Evolutionary conservation across 345 rosid species (phyloP).

Genomic region (Cochlearia excelsa): DNA sequence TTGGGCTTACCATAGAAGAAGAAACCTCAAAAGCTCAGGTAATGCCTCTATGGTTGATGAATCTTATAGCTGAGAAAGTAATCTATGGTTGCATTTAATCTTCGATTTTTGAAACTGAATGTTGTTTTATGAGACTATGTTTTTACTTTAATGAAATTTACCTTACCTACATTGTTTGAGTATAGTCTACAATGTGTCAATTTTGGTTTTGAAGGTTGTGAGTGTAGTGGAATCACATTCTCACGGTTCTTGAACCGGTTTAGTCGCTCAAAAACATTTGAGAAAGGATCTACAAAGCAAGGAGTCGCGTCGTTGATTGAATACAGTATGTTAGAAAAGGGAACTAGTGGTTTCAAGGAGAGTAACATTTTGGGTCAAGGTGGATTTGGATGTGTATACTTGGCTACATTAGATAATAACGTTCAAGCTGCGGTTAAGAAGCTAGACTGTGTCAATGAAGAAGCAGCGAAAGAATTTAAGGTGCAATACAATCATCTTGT

Average conservation of each 20-base stretch:
- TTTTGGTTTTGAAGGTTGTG: slow-evolving; percentile 47
- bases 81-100: background rate
- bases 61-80: slow-evolving; percentile 1
- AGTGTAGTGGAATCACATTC: slow-evolving; percentile 51
- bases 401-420: slow-evolving; percentile 59
- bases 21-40: slow-evolving; percentile 54
- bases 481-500: slow-evolving; percentile 33
- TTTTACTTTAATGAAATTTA: background rate
- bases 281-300: slow-evolving; percentile 36
- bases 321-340: slow-evolving; percentile 61
- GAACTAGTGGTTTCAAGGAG: slow-evolving; percentile 62
- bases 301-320: slow-evolving; percentile 56
- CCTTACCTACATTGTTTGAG: slow-evolving; percentile 10
- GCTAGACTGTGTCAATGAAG: slow-evolving; percentile 60
- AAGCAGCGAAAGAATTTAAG: slow-evolving; percentile 73
- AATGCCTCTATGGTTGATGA: slow-evolving; percentile 14
- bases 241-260: slow-evolving; percentile 50
- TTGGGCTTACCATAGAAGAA: slow-evolving; percentile 49
- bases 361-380: slow-evolving; percentile 77
- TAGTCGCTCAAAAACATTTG: slow-evolving; percentile 45
- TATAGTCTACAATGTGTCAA: slow-evolving; percentile 17
- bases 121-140: background rate
- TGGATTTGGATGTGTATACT: slow-evolving; percentile 86
- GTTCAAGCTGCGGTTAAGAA: slow-evolving; percentile 77
- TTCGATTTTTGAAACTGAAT: slow-evolving; percentile 1